Conservation (phyloP, 164 flowering plant genomes). For the Saururus chinensis region DNA sequence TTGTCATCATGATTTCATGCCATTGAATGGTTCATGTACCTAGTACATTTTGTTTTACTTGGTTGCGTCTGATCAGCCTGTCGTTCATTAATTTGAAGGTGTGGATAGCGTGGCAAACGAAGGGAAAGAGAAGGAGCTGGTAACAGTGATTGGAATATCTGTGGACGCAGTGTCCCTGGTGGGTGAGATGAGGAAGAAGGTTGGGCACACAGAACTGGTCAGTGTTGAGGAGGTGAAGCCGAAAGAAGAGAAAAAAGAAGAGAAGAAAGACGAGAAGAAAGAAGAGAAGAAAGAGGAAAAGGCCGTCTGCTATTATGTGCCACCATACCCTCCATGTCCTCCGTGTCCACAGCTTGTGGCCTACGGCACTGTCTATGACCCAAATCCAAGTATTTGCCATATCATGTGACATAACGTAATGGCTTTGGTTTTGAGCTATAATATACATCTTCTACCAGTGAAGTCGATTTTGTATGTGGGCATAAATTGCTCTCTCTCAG, state of each 20-base stretch:
- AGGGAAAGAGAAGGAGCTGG: constrained; percentile 1
- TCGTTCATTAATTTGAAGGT: not conserved
- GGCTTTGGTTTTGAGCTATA: no score
- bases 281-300: no score
- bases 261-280: not conserved
- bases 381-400: not conserved
- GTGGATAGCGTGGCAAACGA: not conserved
- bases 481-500: no score
- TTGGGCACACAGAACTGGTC: not conserved
- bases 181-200: not conserved
- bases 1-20: no score
- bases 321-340: not conserved
- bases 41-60: not conserved
- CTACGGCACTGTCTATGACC: not conserved
- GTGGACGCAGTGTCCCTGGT: not conserved
- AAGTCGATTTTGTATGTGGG: no score
- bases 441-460: no score
- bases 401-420: not conserved
- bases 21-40: no score
- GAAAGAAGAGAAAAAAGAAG: not conserved
- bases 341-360: not conserved
- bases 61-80: not conserved
- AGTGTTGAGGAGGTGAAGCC: no score
- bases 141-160: constrained; percentile 1
- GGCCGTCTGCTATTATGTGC: no score